Evolutionary conservation across 345 rosid genomes (phyloP).

Genomic region (Fremontodendron californicum): DNA sequence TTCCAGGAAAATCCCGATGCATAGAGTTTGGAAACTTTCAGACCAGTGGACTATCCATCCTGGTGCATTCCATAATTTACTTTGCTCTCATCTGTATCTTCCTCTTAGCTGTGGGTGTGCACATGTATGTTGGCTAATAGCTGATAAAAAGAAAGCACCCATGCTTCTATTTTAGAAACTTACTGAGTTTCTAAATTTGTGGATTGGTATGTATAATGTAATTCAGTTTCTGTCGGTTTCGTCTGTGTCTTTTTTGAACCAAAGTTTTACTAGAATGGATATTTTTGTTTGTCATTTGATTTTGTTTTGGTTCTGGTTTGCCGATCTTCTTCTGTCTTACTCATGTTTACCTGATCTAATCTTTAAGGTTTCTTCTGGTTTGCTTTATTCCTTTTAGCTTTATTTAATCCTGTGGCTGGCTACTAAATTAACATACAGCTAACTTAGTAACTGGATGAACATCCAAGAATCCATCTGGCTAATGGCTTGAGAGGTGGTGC

Average conservation of each 20-base stretch:
- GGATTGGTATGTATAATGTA: not conserved
- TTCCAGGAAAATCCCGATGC: conserved; percentile 50
- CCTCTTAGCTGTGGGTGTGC: conserved; percentile 76
- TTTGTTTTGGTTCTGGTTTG: conserved; percentile 4
- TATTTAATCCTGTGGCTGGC: not conserved
- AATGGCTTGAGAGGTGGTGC: not conserved
- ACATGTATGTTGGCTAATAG: conserved; percentile 57
- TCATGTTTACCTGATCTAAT: not conserved
- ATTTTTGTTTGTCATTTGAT: not conserved
- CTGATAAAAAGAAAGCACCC: not conserved
- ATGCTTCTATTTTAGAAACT: conserved; percentile 9
- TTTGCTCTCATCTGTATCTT: conserved; percentile 80
- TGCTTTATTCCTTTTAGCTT: not conserved
- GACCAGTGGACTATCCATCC: conserved; percentile 74
- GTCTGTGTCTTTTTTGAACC: not conserved
- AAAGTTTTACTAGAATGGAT: not conserved
- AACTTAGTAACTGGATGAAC: not conserved
- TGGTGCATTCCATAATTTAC: conserved; percentile 70
- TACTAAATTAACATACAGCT: not conserved
- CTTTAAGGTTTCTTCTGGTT: not conserved
- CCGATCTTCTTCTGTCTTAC: not conserved
- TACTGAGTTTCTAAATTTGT: not conserved
- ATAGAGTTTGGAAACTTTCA: conserved; percentile 84
- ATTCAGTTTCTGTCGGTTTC: not conserved
- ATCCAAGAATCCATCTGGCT: not conserved